Percentiles rank a stretch among this genome's conserved stretches.
Evolutionary conservation across 805 yeast genomes (phyloP).

Genomic region (Candida ponderosae): DNA sequence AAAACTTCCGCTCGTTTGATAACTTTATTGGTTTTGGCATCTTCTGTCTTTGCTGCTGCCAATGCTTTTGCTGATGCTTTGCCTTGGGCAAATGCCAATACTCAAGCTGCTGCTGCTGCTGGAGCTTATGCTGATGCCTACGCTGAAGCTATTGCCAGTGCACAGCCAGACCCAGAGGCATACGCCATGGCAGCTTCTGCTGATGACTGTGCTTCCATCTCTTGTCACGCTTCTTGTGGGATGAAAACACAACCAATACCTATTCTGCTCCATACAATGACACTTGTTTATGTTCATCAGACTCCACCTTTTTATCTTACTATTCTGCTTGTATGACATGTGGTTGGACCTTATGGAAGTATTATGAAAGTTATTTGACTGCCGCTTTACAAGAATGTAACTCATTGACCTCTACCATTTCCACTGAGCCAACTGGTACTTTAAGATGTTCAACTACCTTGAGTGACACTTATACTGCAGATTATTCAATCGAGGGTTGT

Average conservation of each 20-base stretch:
- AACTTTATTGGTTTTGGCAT: constrained; percentile 2
- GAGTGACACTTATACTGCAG: constrained; percentile 3
- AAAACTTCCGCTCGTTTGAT: not conserved
- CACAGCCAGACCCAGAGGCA: constrained; percentile 11
- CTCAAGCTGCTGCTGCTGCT: constrained; percentile 2
- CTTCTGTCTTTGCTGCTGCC: constrained; percentile 1
- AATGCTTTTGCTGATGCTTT: constrained; percentile 1
- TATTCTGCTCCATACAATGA: constrained; percentile 13
- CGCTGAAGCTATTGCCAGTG: constrained; percentile 2
- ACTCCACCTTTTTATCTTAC: constrained; percentile 13
- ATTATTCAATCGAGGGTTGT: constrained; percentile 4
- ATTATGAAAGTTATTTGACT: constrained; percentile 21
- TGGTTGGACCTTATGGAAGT: constrained; percentile 27
- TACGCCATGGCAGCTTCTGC: constrained; percentile 13
- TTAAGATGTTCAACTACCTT: constrained; percentile 8
- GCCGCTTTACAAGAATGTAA: constrained; percentile 21
- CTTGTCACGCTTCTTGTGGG: constrained; percentile 23
- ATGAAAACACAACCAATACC: constrained; percentile 10
- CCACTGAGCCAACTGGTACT: constrained; percentile 22
- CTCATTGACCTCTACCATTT: constrained; percentile 10
- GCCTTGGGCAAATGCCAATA: constrained; percentile 2
- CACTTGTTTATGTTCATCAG: constrained; percentile 21
- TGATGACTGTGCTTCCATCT: constrained; percentile 14
- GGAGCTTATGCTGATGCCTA: constrained; percentile 2
- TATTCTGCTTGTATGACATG: constrained; percentile 24